phyloP scores from a whole-genome alignment of 2,329 filamentous ascomycete genomes.

The Fusarium sp. region DNA sequence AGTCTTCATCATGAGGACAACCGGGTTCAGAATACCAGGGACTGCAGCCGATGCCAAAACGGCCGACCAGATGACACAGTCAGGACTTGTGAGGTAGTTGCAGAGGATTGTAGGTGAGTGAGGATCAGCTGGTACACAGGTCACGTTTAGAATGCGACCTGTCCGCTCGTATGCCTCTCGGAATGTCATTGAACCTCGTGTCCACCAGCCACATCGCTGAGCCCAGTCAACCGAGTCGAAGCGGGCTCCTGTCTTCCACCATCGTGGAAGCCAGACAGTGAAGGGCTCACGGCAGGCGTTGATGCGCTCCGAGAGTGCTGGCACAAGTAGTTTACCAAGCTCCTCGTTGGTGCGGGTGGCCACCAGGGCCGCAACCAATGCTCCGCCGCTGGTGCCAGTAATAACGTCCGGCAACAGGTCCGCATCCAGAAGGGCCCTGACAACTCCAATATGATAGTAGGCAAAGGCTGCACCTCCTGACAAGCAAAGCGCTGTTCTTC shows the following conservation, averaged over 20 bases:
- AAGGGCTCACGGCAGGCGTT: constrained; percentile 86
- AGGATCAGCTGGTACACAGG: constrained; percentile 94
- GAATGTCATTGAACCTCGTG: constrained; percentile 91
- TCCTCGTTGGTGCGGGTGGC: constrained; percentile 94
- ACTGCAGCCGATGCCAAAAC: constrained; percentile 95
- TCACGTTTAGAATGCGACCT: constrained; percentile 93
- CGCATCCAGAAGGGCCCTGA: constrained; percentile 89
- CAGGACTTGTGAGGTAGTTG: constrained; percentile 94
- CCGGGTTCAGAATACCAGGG: constrained; percentile 93
- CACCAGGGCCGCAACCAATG: constrained; percentile 86
- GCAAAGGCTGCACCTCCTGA: constrained; percentile 95
- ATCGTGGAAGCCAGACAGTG: constrained; percentile 81
- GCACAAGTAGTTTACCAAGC: constrained; percentile 84
- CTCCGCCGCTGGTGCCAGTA: constrained; percentile 94
- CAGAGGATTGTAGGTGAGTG: constrained; percentile 92
- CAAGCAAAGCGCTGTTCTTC: constrained; percentile 90
- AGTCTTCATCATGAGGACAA: constrained; percentile 92
- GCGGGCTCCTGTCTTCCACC: constrained; percentile 92
- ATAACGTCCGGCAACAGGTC: constrained; percentile 91
- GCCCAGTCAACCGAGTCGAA: constrained; percentile 98
- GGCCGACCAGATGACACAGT: constrained; percentile 98
- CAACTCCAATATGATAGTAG: constrained; percentile 95
- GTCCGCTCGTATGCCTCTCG: constrained; percentile 94
- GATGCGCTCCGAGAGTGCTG: constrained; percentile 86
- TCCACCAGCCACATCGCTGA: constrained; percentile 87